These are phyloP conservation scores for Mortierella sp. DNA, from an alignment of 371 early-diverging fungal genomes.

Conservation along the genomic window DNA sequence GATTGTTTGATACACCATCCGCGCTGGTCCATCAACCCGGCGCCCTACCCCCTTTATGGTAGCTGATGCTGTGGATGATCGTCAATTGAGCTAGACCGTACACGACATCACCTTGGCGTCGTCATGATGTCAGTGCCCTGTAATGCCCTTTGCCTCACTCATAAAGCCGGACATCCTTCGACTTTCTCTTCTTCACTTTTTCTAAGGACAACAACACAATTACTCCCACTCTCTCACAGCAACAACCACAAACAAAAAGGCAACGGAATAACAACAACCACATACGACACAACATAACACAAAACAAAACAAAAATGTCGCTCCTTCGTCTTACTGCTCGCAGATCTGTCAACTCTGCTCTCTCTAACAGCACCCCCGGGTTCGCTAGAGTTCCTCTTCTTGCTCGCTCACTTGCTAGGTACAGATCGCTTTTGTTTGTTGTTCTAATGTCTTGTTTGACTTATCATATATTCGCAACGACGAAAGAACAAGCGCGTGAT, in stretches of 20 bases:
- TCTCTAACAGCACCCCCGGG: slow-evolving; percentile 14
- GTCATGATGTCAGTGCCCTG: neutral
- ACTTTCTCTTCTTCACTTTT: neutral
- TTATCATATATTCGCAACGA: neutral
- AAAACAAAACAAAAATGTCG: slow-evolving; percentile 21
- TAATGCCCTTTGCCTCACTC: neutral
- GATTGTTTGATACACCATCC: neutral
- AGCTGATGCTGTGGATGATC: too few relatives aligned
- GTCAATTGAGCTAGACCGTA: too few relatives aligned
- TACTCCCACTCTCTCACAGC: neutral
- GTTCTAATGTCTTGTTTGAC: neutral
- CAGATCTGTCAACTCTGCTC: slow-evolving; percentile 25
- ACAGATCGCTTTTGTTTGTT: neutral
- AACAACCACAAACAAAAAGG: neutral
- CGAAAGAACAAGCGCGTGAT: too few relatives aligned
- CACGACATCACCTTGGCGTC: slow-evolving; percentile 3
- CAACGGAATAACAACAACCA: neutral
- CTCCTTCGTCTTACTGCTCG: slow-evolving; percentile 29
- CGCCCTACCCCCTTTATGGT: neutral
- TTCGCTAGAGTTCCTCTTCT: slow-evolving; percentile 18
- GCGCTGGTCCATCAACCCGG: neutral
- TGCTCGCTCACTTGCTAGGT: slow-evolving; percentile 27
- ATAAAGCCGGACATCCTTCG: neutral
- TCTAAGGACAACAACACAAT: neutral
- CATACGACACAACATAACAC: neutral